These are phyloP conservation scores for Castanospermum australe DNA, from an alignment of 306 rosid genomes.

Conservation along the genomic window DNA sequence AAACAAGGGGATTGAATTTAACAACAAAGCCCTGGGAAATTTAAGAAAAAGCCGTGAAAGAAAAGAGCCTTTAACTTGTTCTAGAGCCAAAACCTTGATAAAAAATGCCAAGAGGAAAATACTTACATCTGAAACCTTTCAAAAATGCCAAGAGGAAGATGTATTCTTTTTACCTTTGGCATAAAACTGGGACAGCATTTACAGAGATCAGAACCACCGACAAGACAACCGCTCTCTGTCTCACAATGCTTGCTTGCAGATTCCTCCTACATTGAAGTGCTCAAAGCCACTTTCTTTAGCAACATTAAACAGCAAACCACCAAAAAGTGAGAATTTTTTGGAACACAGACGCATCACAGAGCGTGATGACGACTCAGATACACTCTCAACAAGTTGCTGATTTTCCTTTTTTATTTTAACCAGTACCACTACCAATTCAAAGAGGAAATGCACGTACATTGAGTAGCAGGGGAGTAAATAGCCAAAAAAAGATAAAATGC, in stretches of 20 bases:
- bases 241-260: constrained; percentile 6
- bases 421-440: neutral
- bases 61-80: neutral
- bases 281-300: constrained; percentile 5
- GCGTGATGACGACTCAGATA: neutral
- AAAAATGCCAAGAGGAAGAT: neutral
- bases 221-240: neutral
- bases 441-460: constrained; percentile 4
- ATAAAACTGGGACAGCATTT: constrained; percentile 13
- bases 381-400: neutral
- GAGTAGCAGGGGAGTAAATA: neutral
- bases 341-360: neutral
- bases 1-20: neutral
- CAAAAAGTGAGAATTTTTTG: neutral
- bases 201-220: constrained; percentile 37
- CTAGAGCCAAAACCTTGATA: neutral
- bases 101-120: constrained; percentile 21
- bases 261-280: constrained; percentile 20
- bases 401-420: neutral
- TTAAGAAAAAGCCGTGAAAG: neutral
- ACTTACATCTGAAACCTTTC: constrained; percentile 3
- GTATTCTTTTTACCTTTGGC: constrained; percentile 9
- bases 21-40: neutral
- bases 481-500: neutral
- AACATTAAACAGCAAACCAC: neutral